A percentile compares a stretch with the other conserved stretches of the same genome.
These are phyloP conservation scores for Dryadomyces quercus-mongolicae DNA, from an alignment of 2,329 filamentous ascomycete genomes.

Conservation along the genomic window DNA sequence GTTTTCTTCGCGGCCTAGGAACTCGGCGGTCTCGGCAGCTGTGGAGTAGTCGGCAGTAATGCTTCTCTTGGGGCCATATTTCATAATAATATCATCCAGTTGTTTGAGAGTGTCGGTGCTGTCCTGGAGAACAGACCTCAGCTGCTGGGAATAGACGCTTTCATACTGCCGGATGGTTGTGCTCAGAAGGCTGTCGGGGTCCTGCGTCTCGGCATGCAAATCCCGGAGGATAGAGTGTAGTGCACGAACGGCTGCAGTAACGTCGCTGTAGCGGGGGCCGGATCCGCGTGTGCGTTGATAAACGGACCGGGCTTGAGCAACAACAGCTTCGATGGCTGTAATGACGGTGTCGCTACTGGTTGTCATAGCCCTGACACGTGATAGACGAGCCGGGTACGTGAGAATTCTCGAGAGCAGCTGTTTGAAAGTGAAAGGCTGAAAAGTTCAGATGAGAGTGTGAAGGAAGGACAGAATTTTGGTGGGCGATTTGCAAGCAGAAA, in stretches of 20 bases:
- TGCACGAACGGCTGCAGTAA: conserved; percentile 36
- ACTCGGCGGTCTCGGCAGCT: conserved; percentile 13
- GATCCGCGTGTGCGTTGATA: conserved; percentile 40
- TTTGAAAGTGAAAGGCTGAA: too few relatives aligned
- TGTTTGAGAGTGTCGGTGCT: conserved; percentile 42
- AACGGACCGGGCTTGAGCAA: conserved; percentile 41
- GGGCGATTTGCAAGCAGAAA: too few relatives aligned
- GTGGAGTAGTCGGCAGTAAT: neutral
- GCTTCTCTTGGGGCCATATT: conserved; percentile 20
- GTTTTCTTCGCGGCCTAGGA: conserved; percentile 19
- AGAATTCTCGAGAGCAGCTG: too few relatives aligned
- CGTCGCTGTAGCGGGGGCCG: conserved; percentile 34
- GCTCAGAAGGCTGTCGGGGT: conserved; percentile 43
- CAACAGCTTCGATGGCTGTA: conserved; percentile 40
- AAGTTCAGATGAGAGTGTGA: too few relatives aligned
- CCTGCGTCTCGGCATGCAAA: conserved; percentile 44
- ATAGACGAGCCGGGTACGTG: neutral
- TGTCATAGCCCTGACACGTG: conserved; percentile 13
- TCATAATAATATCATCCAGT: conserved; percentile 39
- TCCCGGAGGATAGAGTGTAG: conserved; percentile 45
- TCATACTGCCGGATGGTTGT: conserved; percentile 17
- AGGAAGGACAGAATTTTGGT: too few relatives aligned
- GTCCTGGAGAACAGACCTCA: conserved; percentile 40
- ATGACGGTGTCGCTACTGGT: conserved; percentile 16
- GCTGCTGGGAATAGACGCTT: conserved; percentile 33